Evolutionary conservation across 352 stramenopile genomes (phyloP).

Genomic region (Globisporangium spiculum): DNA sequence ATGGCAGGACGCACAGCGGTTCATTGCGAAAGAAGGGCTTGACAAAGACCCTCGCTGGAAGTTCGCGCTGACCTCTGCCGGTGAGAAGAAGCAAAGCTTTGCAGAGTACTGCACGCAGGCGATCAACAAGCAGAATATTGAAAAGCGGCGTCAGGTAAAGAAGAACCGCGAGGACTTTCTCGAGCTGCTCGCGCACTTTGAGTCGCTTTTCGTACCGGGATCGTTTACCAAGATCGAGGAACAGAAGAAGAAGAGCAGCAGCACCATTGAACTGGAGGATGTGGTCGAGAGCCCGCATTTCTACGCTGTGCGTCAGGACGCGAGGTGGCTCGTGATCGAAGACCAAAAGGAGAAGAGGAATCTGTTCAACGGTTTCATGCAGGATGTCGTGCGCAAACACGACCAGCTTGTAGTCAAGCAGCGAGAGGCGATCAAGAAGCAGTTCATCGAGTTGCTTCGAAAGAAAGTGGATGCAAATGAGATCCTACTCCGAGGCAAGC

Average conservation of each 20-base stretch:
- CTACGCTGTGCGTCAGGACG: slow-evolving; percentile 61
- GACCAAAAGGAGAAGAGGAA: slow-evolving; percentile 65
- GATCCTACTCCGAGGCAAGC: slow-evolving; percentile 22
- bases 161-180: slow-evolving; percentile 71
- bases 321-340: slow-evolving; percentile 60
- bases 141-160: slow-evolving; percentile 69
- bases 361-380: slow-evolving; percentile 64
- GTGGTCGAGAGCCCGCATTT: slow-evolving; percentile 43
- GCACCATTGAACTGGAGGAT: slow-evolving; percentile 42
- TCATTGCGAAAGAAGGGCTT: slow-evolving; percentile 55
- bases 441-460: slow-evolving; percentile 40
- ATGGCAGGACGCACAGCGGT: slow-evolving; percentile 67
- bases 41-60: slow-evolving; percentile 64
- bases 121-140: slow-evolving; percentile 65
- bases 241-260: slow-evolving; percentile 12
- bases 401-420: slow-evolving; percentile 41
- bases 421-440: slow-evolving; percentile 34
- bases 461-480: slow-evolving; percentile 30
- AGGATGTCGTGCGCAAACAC: slow-evolving; percentile 57
- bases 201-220: slow-evolving; percentile 28
- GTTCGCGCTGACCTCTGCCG: slow-evolving; percentile 57
- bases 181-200: slow-evolving; percentile 56
- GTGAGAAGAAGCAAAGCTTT: slow-evolving; percentile 84
- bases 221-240: not conserved
- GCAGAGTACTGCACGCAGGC: slow-evolving; percentile 79